These are phyloP conservation scores for Canna indica DNA, from an alignment of 176 grass and related monocot genomes.

Conservation along the genomic window DNA sequence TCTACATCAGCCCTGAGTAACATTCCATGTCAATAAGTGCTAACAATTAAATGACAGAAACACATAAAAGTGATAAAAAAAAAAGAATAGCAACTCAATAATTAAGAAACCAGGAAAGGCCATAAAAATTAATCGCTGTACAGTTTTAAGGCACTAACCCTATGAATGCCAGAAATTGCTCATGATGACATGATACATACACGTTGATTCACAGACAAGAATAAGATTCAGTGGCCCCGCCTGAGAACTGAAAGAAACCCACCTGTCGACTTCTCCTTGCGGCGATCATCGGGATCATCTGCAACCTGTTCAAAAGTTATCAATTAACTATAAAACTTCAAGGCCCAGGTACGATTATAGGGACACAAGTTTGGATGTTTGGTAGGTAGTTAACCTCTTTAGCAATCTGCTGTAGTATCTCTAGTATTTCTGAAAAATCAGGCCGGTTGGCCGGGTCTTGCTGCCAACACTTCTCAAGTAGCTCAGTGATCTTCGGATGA, in stretches of 20 bases:
- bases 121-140: neutral
- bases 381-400: slow-evolving; percentile 45
- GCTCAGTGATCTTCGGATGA: slow-evolving; percentile 54
- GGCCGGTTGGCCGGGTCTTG: slow-evolving; percentile 53
- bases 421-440: slow-evolving; percentile 63
- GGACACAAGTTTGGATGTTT: neutral
- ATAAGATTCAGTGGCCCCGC: slow-evolving; percentile 9
- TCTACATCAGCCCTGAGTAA: neutral
- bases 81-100: neutral
- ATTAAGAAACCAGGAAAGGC: neutral
- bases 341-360: neutral
- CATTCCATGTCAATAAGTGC: neutral
- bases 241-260: slow-evolving; percentile 65
- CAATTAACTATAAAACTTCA: neutral
- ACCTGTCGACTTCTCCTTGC: slow-evolving; percentile 56
- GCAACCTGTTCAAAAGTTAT: slow-evolving; percentile 36
- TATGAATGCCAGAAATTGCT: neutral
- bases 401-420: slow-evolving; percentile 42
- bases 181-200: neutral
- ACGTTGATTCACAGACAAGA: neutral
- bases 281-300: slow-evolving; percentile 43
- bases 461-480: slow-evolving; percentile 85
- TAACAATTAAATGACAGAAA: neutral
- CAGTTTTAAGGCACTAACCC: neutral
- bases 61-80: neutral